Conservation (phyloP, 2,329 filamentous ascomycete species). For the Colletotrichum musicola region DNA sequence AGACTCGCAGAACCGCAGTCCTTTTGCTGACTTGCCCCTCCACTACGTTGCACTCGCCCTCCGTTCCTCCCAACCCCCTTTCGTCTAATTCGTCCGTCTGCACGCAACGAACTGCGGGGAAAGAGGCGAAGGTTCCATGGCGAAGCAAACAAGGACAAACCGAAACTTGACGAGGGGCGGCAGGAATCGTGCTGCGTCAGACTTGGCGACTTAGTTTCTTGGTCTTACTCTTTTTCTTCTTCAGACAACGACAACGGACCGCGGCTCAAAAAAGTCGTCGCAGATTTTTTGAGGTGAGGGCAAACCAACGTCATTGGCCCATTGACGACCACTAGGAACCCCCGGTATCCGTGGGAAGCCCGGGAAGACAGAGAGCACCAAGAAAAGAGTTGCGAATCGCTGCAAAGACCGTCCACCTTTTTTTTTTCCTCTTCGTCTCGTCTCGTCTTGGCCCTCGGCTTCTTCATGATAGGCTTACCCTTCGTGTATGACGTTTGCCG, state of each 20-base stretch:
- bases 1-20: too few relatives aligned
- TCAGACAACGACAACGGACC: neutral
- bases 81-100: conserved; percentile 33
- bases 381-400: conserved; percentile 5
- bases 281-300: neutral
- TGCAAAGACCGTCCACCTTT: conserved; percentile 2
- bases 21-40: conserved; percentile 28
- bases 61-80: neutral
- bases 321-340: neutral
- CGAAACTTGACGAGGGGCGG: neutral
- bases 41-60: conserved; percentile 34
- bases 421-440: neutral
- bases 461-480: conserved; percentile 21
- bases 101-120: conserved; percentile 31
- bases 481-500: conserved; percentile 37
- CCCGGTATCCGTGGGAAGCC: neutral
- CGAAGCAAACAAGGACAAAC: conserved; percentile 11
- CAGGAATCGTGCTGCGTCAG: neutral
- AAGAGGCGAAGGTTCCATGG: conserved; percentile 29
- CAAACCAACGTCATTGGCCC: conserved; percentile 12
- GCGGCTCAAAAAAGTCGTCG: conserved; percentile 3
- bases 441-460: neutral
- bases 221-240: too few relatives aligned
- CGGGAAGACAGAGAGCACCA: neutral
- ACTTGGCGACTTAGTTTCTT: neutral